phyloP scores from a whole-genome alignment of 768 basidiomycete genomes.

The Xerocomus potaroensis region DNA sequence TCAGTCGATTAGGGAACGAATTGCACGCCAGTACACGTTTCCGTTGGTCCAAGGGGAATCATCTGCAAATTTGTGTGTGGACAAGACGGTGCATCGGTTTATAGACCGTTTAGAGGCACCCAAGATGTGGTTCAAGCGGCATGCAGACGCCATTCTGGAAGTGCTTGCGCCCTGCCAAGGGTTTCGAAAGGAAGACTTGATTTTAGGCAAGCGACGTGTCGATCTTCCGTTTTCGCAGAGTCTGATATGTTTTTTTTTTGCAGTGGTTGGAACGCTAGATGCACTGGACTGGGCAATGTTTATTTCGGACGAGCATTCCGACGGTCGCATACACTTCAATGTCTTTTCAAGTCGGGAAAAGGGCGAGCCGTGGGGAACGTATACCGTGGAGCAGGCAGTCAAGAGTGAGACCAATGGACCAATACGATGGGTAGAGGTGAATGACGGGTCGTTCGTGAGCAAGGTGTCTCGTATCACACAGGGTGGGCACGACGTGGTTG shows the following conservation, averaged over 20 bases:
- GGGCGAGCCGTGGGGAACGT: conserved; percentile 71
- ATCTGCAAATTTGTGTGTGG: conserved; percentile 62
- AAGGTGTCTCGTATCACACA: conserved; percentile 46
- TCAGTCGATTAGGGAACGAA: conserved; percentile 34
- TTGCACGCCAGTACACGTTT: conserved; percentile 52
- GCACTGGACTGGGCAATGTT: conserved; percentile 71
- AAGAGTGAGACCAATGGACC: conserved; percentile 42
- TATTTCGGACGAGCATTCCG: conserved; percentile 66
- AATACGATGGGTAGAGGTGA: conserved; percentile 41
- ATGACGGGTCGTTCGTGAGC: conserved; percentile 37
- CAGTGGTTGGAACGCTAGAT: conserved; percentile 67
- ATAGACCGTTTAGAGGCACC: conserved; percentile 60
- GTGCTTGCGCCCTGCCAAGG: conserved; percentile 44
- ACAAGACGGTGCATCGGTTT: conserved; percentile 66
- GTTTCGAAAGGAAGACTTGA: conserved; percentile 57
- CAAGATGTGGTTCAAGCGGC: conserved; percentile 68
- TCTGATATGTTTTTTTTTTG: not conserved
- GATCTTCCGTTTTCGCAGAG: not conserved
- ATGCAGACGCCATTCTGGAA: conserved; percentile 59
- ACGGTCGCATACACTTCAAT: conserved; percentile 67
- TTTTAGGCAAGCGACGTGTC: conserved; percentile 34
- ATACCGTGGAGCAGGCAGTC: conserved; percentile 52
- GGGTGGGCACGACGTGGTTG: conserved; percentile 24
- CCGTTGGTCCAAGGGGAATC: conserved; percentile 63
- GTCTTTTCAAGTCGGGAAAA: conserved; percentile 48